phyloP scores from a whole-genome alignment of 2,329 filamentous ascomycete genomes.

The Aspergillus piperis region DNA sequence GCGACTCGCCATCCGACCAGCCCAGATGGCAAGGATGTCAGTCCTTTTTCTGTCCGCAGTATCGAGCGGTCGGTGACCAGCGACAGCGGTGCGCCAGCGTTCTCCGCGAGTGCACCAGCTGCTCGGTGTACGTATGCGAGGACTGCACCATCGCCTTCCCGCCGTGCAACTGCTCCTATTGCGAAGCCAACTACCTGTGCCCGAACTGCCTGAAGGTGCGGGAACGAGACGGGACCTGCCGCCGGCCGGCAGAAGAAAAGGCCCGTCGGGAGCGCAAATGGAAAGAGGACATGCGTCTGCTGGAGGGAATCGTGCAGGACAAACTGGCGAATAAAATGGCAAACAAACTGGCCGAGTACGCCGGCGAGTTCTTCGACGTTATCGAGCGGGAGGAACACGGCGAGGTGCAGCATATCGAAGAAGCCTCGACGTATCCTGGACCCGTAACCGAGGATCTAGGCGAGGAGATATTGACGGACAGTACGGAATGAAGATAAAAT shows the following conservation, averaged over 20 bases:
- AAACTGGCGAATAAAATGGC: slow-evolving; percentile 47
- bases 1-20: slow-evolving; percentile 38
- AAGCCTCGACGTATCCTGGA: slow-evolving; percentile 1
- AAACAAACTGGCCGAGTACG: slow-evolving; percentile 45
- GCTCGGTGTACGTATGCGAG: slow-evolving; percentile 49
- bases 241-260: slow-evolving; percentile 41
- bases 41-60: slow-evolving; percentile 50
- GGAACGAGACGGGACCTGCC: slow-evolving; percentile 43
- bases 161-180: slow-evolving; percentile 49
- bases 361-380: slow-evolving; percentile 42
- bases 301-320: slow-evolving; percentile 42
- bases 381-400: slow-evolving; percentile 23
- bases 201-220: slow-evolving; percentile 46
- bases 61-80: slow-evolving; percentile 47
- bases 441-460: background rate
- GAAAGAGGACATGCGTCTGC: slow-evolving; percentile 43
- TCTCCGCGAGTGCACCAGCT: slow-evolving; percentile 48
- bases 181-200: slow-evolving; percentile 46
- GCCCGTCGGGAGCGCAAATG: slow-evolving; percentile 42
- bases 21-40: slow-evolving; percentile 51
- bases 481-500: slow-evolving; percentile 1
- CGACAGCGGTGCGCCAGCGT: slow-evolving; percentile 47
- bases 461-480: slow-evolving; percentile 8
- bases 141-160: slow-evolving; percentile 44
- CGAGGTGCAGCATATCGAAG: slow-evolving; percentile 13